Evolutionary conservation across 352 stramenopile species (phyloP).

Genomic region (Phytophthora meadii): DNA sequence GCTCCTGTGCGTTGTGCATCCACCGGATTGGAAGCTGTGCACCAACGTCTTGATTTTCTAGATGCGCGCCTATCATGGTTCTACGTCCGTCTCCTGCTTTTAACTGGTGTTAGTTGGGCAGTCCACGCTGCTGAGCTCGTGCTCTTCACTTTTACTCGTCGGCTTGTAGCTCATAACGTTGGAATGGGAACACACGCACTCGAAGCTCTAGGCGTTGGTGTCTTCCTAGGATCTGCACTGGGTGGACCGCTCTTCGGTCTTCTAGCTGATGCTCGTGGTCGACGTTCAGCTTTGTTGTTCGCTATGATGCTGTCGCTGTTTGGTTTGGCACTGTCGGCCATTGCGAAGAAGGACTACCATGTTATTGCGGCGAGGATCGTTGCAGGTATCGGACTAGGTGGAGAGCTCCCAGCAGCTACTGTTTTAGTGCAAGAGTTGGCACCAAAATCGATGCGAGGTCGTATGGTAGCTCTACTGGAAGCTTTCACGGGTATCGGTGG

Average conservation of each 20-base stretch:
- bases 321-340: slow-evolving; percentile 32
- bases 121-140: slow-evolving; percentile 41
- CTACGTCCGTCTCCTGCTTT: slow-evolving; percentile 40
- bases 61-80: slow-evolving; percentile 24
- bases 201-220: slow-evolving; percentile 22
- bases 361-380: slow-evolving; percentile 35
- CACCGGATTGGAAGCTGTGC: slow-evolving; percentile 7
- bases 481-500: slow-evolving; percentile 38
- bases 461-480: slow-evolving; percentile 42
- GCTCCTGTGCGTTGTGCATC: neutral
- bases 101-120: slow-evolving; percentile 38
- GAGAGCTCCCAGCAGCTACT: slow-evolving; percentile 38
- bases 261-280: slow-evolving; percentile 34
- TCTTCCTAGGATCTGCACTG: slow-evolving; percentile 26
- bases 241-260: slow-evolving; percentile 37
- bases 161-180: slow-evolving; percentile 25
- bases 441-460: slow-evolving; percentile 24
- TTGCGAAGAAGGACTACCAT: slow-evolving; percentile 26
- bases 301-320: slow-evolving; percentile 38
- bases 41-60: slow-evolving; percentile 24
- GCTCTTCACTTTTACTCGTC: slow-evolving; percentile 44
- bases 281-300: slow-evolving; percentile 30
- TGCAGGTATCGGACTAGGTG: slow-evolving; percentile 41
- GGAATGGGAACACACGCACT: slow-evolving; percentile 25
- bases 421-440: slow-evolving; percentile 45